phyloP scores from a whole-genome alignment of 441 rosid genomes.

The Aquilaria agallochum region DNA sequence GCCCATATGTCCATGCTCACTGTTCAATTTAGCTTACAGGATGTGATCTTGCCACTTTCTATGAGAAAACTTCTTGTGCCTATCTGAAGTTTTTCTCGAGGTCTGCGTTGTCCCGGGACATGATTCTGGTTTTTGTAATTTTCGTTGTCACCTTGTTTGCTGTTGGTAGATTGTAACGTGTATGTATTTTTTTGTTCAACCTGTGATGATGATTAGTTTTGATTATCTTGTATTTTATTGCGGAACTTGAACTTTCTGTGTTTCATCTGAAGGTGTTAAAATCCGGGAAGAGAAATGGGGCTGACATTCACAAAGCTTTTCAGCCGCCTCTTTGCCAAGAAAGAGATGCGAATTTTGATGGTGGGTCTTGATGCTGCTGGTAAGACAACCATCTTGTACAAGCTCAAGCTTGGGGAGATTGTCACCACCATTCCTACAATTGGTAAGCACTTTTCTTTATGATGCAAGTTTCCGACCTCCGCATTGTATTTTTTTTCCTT shows the following conservation, averaged over 20 bases:
- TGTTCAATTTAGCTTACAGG: neutral
- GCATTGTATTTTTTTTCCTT: too few relatives aligned
- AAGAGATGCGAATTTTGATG: slow-evolving; percentile 88
- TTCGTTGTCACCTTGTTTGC: neutral
- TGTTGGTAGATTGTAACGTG: neutral
- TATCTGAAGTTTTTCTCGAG: slow-evolving; percentile 9
- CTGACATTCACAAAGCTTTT: slow-evolving; percentile 71
- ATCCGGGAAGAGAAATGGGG: slow-evolving; percentile 48
- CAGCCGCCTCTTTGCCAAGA: slow-evolving; percentile 83
- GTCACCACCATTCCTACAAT: slow-evolving; percentile 88
- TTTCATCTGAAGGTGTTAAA: slow-evolving; percentile 25
- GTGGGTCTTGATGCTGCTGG: slow-evolving; percentile 97
- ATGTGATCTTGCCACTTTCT: neutral
- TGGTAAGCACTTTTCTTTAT: slow-evolving; percentile 31
- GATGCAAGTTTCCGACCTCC: too few relatives aligned
- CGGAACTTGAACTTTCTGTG: slow-evolving; percentile 6
- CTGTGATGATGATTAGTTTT: slow-evolving; percentile 1
- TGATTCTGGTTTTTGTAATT: neutral
- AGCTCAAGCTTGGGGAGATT: slow-evolving; percentile 88
- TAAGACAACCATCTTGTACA: slow-evolving; percentile 85
- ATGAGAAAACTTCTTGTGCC: too few relatives aligned
- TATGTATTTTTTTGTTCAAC: neutral
- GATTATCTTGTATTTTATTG: slow-evolving; percentile 2
- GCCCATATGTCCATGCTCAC: neutral
- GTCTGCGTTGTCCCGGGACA: slow-evolving; percentile 24